A percentile compares a stretch with the other conserved stretches of the same genome.
Conservation (phyloP, 768 basidiomycete genomes). For the Trametes gibbosa region DNA sequence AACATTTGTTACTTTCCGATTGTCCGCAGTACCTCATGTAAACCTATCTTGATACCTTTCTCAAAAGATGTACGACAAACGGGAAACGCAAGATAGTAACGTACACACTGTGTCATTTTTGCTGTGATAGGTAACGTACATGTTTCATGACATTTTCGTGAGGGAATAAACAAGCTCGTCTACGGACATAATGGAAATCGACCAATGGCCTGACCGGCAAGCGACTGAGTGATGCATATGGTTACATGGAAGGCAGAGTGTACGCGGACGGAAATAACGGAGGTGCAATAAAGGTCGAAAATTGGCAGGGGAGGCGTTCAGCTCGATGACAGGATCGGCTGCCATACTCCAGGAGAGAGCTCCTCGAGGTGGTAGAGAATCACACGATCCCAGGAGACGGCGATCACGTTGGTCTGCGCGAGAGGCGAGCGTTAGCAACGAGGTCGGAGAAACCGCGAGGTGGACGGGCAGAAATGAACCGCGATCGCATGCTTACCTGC, state of each 20-base stretch:
- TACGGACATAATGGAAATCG: neutral
- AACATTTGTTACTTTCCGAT: neutral
- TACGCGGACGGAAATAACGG: neutral
- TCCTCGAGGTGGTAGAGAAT: slow-evolving; percentile 73
- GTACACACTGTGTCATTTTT: neutral
- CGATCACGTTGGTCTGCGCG: slow-evolving; percentile 62
- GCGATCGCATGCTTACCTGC: slow-evolving; percentile 43
- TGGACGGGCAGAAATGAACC: neutral
- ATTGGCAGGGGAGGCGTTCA: slow-evolving; percentile 5
- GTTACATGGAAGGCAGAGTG: neutral
- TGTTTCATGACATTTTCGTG: neutral
- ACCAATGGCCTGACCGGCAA: slow-evolving; percentile 3
- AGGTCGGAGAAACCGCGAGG: neutral
- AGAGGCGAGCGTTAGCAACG: neutral
- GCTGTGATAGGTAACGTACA: neutral
- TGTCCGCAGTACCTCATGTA: too few relatives aligned
- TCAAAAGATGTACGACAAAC: too few relatives aligned
- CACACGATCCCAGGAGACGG: slow-evolving; percentile 66
- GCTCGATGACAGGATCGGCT: slow-evolving; percentile 51
- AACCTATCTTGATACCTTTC: neutral
- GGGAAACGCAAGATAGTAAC: too few relatives aligned
- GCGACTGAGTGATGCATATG: neutral
- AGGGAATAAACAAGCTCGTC: neutral
- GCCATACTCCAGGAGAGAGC: slow-evolving; percentile 65
- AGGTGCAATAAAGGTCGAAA: neutral